These are phyloP conservation scores for Tetracladium setigerum DNA, from an alignment of 495 filamentous ascomycete species.

Conservation along the genomic window DNA sequence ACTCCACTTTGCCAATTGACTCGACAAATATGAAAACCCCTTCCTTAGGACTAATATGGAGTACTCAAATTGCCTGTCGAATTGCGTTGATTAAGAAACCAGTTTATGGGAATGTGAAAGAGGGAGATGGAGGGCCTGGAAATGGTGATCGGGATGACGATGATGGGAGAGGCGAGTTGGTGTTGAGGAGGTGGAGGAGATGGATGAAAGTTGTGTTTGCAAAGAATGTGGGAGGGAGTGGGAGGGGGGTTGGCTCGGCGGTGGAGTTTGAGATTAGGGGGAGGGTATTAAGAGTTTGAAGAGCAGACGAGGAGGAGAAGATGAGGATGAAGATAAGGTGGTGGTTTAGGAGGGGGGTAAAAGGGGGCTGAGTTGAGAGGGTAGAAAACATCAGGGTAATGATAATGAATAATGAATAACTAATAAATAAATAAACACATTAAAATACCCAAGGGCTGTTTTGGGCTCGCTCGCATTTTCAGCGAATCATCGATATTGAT, in stretches of 20 bases:
- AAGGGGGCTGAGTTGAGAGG: too few relatives aligned
- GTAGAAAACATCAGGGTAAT: background rate
- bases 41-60: slow-evolving; percentile 80
- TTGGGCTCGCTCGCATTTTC: too few relatives aligned
- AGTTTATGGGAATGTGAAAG: slow-evolving; percentile 28
- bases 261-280: slow-evolving; percentile 50
- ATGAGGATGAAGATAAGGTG: slow-evolving; percentile 14
- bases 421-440: background rate
- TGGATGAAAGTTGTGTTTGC: slow-evolving; percentile 79
- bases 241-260: slow-evolving; percentile 32
- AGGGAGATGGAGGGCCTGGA: slow-evolving; percentile 11
- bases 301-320: slow-evolving; percentile 6
- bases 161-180: slow-evolving; percentile 23
- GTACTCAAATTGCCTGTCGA: slow-evolving; percentile 74
- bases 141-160: slow-evolving; percentile 22
- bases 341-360: slow-evolving; percentile 11
- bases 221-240: slow-evolving; percentile 50
- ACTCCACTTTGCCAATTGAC: slow-evolving; percentile 33
- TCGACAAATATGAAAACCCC: slow-evolving; percentile 63
- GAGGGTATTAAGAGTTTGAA: slow-evolving; percentile 40
- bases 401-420: background rate
- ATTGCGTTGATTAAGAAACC: slow-evolving; percentile 67
- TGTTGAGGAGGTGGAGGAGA: slow-evolving; percentile 40
- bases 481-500: too few relatives aligned
- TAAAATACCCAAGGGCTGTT: too few relatives aligned